A percentile compares a stretch with the other conserved stretches of the same genome.
Conservation (phyloP, 2,329 filamentous ascomycete genomes). For the Penicillium sp. region DNA sequence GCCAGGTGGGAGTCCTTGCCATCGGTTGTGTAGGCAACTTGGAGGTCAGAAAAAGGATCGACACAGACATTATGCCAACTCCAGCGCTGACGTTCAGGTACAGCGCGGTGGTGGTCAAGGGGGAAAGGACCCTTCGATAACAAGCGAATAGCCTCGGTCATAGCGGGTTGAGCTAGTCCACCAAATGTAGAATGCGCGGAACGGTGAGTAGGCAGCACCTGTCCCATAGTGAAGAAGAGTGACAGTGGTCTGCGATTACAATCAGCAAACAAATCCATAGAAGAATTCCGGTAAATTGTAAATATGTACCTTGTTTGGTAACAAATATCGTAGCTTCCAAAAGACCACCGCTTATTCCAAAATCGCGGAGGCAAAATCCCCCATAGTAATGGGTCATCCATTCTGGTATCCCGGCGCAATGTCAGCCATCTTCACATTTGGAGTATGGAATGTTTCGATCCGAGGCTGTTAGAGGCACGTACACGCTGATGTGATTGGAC, state of each 20-base stretch:
- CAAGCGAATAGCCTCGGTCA: slow-evolving; percentile 80
- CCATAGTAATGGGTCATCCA: slow-evolving; percentile 95
- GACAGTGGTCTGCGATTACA: slow-evolving; percentile 56
- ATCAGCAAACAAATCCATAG: slow-evolving; percentile 1
- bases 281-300: not conserved
- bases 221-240: slow-evolving; percentile 82
- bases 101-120: slow-evolving; percentile 45
- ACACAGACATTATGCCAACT: slow-evolving; percentile 44
- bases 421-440: slow-evolving; percentile 27
- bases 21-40: slow-evolving; percentile 41
- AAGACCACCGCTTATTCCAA: slow-evolving; percentile 76
- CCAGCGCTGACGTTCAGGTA: slow-evolving; percentile 36
- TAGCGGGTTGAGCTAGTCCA: slow-evolving; percentile 84
- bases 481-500: slow-evolving; percentile 87
- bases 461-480: slow-evolving; percentile 50
- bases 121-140: slow-evolving; percentile 67
- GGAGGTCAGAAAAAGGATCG: slow-evolving; percentile 47
- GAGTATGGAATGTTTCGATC: slow-evolving; percentile 16
- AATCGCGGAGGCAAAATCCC: slow-evolving; percentile 77
- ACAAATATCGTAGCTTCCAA: slow-evolving; percentile 94
- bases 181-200: slow-evolving; percentile 73
- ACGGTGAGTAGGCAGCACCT: slow-evolving; percentile 87
- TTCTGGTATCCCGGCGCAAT: slow-evolving; percentile 50
- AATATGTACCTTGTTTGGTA: slow-evolving; percentile 73
- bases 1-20: slow-evolving; percentile 57